Evolutionary conservation across 2,329 filamentous ascomycete genomes (phyloP).

Genomic region (Blumeria hordei): DNA sequence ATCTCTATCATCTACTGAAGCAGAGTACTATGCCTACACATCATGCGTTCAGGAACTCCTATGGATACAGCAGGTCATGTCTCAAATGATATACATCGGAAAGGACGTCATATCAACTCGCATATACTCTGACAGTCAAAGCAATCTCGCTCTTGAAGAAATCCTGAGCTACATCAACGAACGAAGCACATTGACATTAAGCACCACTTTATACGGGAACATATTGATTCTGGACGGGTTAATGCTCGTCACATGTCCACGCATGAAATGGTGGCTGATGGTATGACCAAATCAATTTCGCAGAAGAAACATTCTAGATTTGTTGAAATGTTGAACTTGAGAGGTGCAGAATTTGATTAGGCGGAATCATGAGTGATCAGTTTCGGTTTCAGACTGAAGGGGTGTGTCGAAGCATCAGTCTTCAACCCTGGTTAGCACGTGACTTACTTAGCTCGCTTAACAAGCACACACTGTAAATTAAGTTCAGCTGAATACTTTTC

Average conservation of each 20-base stretch:
- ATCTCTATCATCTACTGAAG: not conserved
- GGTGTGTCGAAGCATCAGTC: too few relatives aligned
- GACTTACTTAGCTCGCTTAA: too few relatives aligned
- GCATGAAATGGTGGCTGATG: not conserved
- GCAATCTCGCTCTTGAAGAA: not conserved
- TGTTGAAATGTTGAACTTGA: not conserved
- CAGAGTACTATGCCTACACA: not conserved
- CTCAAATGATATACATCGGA: not conserved
- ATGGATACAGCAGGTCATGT: not conserved
- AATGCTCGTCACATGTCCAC: not conserved
- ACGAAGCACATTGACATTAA: too few relatives aligned
- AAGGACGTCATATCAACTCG: not conserved
- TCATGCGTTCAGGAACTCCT: not conserved
- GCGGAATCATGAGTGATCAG: too few relatives aligned
- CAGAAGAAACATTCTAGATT: not conserved
- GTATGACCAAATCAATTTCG: not conserved
- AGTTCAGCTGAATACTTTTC: too few relatives aligned
- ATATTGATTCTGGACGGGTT: too few relatives aligned
- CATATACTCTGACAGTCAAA: not conserved
- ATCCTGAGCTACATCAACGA: not conserved
- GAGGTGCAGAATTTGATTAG: too few relatives aligned
- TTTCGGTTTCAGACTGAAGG: too few relatives aligned
- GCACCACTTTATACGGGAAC: too few relatives aligned
- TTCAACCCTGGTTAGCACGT: too few relatives aligned
- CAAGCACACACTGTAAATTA: too few relatives aligned